These are phyloP conservation scores for Dissophora globulifera DNA, from an alignment of 192 early-diverging fungal genomes.

Conservation along the genomic window DNA sequence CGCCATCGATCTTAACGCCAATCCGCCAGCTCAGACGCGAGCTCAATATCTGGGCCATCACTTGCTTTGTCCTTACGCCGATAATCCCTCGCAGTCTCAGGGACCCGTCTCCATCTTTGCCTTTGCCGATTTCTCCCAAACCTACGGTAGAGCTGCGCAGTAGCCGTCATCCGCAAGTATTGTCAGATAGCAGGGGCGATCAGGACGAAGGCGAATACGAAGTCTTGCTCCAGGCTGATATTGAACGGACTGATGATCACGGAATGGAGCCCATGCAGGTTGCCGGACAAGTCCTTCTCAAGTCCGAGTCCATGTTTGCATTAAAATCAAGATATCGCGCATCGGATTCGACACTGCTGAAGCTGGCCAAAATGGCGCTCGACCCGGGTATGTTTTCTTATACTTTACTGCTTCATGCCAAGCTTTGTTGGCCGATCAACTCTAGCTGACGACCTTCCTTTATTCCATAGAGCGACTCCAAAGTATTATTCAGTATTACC, in stretches of 20 bases:
- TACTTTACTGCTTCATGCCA: neutral
- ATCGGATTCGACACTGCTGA: neutral
- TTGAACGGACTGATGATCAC: neutral
- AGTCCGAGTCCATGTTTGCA: neutral
- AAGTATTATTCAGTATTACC: slow-evolving; percentile 25
- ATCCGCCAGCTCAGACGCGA: slow-evolving; percentile 13
- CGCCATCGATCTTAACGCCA: neutral
- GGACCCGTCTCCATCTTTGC: neutral
- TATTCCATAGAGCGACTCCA: slow-evolving; percentile 14
- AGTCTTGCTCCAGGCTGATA: neutral
- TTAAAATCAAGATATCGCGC: neutral
- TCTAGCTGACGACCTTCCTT: neutral
- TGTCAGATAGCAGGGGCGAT: neutral
- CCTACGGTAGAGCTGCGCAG: neutral
- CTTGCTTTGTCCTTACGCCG: slow-evolving; percentile 3
- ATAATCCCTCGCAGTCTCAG: neutral
- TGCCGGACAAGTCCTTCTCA: neutral
- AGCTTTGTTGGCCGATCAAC: neutral
- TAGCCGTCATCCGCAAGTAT: neutral
- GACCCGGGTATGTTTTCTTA: slow-evolving; percentile 17
- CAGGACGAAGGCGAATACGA: slow-evolving; percentile 5
- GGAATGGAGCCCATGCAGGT: no score
- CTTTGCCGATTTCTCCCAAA: neutral
- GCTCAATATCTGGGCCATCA: slow-evolving; percentile 9
- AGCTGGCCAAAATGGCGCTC: slow-evolving; percentile 2